These are phyloP conservation scores for Hypseocharis bilobata DNA, from an alignment of 441 rosid species.

Conservation along the genomic window DNA sequence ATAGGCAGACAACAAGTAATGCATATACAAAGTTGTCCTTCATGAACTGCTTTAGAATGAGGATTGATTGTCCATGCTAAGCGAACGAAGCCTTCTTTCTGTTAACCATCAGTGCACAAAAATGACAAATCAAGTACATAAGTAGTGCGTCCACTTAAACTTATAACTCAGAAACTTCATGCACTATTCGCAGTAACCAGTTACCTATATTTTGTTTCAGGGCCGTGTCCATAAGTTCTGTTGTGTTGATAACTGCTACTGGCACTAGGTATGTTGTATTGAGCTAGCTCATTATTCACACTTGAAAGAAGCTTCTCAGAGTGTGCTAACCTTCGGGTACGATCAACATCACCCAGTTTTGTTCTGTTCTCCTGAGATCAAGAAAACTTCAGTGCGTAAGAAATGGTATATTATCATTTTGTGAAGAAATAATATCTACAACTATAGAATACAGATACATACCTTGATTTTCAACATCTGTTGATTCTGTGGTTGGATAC, in stretches of 20 bases:
- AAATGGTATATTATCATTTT: background rate
- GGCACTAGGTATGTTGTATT: conserved; percentile 33
- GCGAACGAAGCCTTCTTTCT: background rate
- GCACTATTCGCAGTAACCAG: background rate
- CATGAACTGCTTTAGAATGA: background rate
- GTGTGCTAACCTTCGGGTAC: conserved; percentile 32
- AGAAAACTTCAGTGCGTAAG: background rate
- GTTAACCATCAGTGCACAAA: background rate
- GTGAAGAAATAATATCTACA: background rate
- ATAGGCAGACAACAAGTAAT: background rate
- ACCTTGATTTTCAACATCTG: conserved; percentile 34
- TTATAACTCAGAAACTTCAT: background rate
- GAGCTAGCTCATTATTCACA: conserved; percentile 49
- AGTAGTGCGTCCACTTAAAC: background rate
- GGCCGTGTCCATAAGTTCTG: conserved; percentile 31
- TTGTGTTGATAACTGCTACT: conserved; percentile 25
- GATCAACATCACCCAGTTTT: conserved; percentile 34
- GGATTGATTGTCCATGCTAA: background rate
- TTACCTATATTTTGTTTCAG: conserved; percentile 32
- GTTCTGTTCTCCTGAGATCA: conserved; percentile 41
- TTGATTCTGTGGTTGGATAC: conserved; percentile 32
- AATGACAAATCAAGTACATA: background rate
- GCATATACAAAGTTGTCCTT: background rate
- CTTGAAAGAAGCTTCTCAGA: conserved; percentile 53
- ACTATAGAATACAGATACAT: conserved; percentile 4